Base-by-base conservation (phyloP, 352 stramenopile genomes). In the Phytopythium vexans region DNA sequence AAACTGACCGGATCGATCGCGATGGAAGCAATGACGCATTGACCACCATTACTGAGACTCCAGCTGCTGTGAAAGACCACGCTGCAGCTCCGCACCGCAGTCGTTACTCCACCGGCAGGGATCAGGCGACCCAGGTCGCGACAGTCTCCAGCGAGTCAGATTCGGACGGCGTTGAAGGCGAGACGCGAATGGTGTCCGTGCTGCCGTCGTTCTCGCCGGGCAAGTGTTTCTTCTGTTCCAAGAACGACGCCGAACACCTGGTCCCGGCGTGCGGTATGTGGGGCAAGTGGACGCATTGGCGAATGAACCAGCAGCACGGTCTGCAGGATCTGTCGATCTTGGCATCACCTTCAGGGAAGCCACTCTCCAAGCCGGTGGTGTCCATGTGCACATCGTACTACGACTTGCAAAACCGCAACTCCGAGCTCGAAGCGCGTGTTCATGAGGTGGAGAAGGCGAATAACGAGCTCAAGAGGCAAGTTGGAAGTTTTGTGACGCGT, bases 301-400 rank as follows among this genome's bases (percentile, higher is more conserved):
- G 81, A 31, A 88, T 93, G 83, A 83, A 82, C 52, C 78, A 89
- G 49, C 78, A 89, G 45, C 66, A 83, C 33, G 52, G 3, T 62
- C 63, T 9, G 61, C 62, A 14, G 16, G 50, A 3, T 49, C 55
- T 34, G 33, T 54, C 48, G 2, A 54, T 54, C n/a, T 38, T 45
- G 11, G 41, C 49, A 10, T 48, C 60, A 5, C 15, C 58, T 15
- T 49, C 58, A 11, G 21, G 31, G n/a, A 35, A 11, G 14, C 49
- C 21, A 7, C 15, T 48, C 3, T 41, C 40, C 7, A 89, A 89
- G 35, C 62, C 64, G 8, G 63, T 72, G 0, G 53, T 69, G 14
- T 69, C 72, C 9, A 93, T 93, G 83, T 93, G 83, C 57, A 93
- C 83, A 6, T 93, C 83, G 7, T 93, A 93, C 54, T 92, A 89